phyloP scores from a whole-genome alignment of 352 stramenopile genomes.

The Globisporangium emineosum region DNA sequence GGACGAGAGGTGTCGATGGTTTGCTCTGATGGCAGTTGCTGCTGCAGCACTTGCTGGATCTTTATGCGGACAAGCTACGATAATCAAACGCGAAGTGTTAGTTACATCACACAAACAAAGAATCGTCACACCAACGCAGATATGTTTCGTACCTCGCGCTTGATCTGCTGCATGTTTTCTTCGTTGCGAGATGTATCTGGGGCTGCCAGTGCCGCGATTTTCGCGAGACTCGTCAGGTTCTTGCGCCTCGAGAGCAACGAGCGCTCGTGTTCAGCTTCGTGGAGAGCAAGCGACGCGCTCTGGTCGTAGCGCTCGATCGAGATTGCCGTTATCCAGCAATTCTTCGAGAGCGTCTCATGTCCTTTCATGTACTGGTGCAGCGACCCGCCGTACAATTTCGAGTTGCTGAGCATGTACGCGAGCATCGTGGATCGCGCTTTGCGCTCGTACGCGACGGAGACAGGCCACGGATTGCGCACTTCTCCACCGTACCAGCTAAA shows the following conservation, averaged over 20 bases:
- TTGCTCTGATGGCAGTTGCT: slow-evolving; percentile 41
- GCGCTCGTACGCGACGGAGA: slow-evolving; percentile 19
- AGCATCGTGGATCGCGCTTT: slow-evolving; percentile 38
- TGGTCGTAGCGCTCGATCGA: slow-evolving; percentile 65
- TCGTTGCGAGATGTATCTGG: slow-evolving; percentile 33
- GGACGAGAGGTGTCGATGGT: slow-evolving; percentile 32
- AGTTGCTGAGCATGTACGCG: slow-evolving; percentile 62
- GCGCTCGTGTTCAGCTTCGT: slow-evolving; percentile 49
- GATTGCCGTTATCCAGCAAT: slow-evolving; percentile 67
- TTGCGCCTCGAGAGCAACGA: slow-evolving; percentile 59
- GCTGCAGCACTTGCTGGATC: slow-evolving; percentile 62
- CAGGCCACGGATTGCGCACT: slow-evolving; percentile 62
- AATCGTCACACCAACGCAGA: neutral
- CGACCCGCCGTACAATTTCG: slow-evolving; percentile 49
- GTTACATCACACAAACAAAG: neutral
- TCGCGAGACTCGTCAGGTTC: slow-evolving; percentile 75
- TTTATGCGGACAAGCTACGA: slow-evolving; percentile 45
- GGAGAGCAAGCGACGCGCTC: slow-evolving; percentile 46
- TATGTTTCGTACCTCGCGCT: slow-evolving; percentile 46
- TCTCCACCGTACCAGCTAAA: slow-evolving; percentile 80
- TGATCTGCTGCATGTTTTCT: slow-evolving; percentile 44
- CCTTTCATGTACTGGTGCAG: slow-evolving; percentile 66
- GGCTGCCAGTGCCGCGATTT: slow-evolving; percentile 69
- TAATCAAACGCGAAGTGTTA: slow-evolving; percentile 7
- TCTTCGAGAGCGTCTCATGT: slow-evolving; percentile 49